Evolutionary conservation across 2,329 filamentous ascomycete genomes (phyloP).

Genomic region (Emmonsiellopsis sp.): DNA sequence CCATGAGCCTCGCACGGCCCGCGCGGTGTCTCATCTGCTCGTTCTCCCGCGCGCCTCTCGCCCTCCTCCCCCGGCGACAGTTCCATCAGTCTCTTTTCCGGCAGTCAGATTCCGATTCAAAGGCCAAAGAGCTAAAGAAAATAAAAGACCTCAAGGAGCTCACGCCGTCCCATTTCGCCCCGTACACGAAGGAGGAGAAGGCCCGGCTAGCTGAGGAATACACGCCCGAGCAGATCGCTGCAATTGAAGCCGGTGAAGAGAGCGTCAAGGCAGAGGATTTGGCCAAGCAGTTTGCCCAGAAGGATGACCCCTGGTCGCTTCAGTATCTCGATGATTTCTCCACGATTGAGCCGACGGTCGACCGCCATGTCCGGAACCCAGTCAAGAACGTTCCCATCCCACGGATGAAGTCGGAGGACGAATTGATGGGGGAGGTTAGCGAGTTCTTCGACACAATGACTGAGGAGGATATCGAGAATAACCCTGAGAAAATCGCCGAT

Average conservation of each 20-base stretch:
- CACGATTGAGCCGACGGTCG: constrained; percentile 65
- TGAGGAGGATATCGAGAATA: constrained; percentile 19
- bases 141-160: constrained; percentile 19
- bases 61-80: constrained; percentile 38
- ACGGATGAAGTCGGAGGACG: constrained; percentile 49
- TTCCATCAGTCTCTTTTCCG: constrained; percentile 38
- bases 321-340: constrained; percentile 78
- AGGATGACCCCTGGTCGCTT: constrained; percentile 62
- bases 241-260: constrained; percentile 71
- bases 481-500: constrained; percentile 40
- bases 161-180: constrained; percentile 33
- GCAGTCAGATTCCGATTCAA: constrained; percentile 25
- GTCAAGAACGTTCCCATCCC: constrained; percentile 48
- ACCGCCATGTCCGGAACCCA: constrained; percentile 52
- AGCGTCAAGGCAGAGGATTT: constrained; percentile 68
- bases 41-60: constrained; percentile 34
- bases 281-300: constrained; percentile 60
- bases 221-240: constrained; percentile 69
- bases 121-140: constrained; percentile 32
- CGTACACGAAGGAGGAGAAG: constrained; percentile 60
- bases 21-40: constrained; percentile 43
- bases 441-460: constrained; percentile 27
- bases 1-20: constrained; percentile 42
- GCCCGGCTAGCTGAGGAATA: constrained; percentile 57
- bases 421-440: constrained; percentile 49